Base-by-base conservation (phyloP, 768 basidiomycete species). In the Cystobasidium ongulense region DNA sequence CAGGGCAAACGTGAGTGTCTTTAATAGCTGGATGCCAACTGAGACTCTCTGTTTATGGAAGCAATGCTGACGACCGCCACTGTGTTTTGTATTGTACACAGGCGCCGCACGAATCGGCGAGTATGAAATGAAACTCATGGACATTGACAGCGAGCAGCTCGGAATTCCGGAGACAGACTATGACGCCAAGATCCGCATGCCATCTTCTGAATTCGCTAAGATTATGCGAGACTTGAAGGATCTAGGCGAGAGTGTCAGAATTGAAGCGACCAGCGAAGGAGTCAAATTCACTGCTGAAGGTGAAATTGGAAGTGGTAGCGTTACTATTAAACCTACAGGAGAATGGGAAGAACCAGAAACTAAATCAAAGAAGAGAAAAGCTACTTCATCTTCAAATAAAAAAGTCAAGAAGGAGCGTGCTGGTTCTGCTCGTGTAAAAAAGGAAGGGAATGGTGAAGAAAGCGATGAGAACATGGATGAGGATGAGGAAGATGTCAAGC, bases 111-210 rank as follows among this genome's bases (percentile, higher is more conserved):
- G 96, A 75, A 89, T 98, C 66, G 92, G 93, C 29, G 92, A 97
- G 80, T 99, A 99, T 83, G 93, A 96, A 78, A 91, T 99, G 89
- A 98, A 98, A 81, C 87, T 98, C 66, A 97, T 99, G 95, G 95
- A 98, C 79, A 99, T 99, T 80, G 95, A 99, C 81, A 59, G 53
- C 27, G 96, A 99, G 82, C 88, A 87, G 54, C 89, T 98, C 64
- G 89, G 89, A 61, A 98, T 98, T 79, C 96, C 96, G 18, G 94
- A 97, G 76, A 99, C 96, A 1, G 90, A 94, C 63, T 99, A 98
- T 82, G 95, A 98, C 78, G 91, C 92, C 1, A 88, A 89, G 71
- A 88, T 98, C 61, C 88, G 88, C 23, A 88, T 99, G 87, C 86
- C 90, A 8, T 86, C 92, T 0, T 74, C 84, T 39, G 96, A 99